A percentile compares a stretch with the other conserved stretches of the same genome.
Conservation (phyloP, 73 alveolate genomes). For the Paramecium tetraurelia region DNA sequence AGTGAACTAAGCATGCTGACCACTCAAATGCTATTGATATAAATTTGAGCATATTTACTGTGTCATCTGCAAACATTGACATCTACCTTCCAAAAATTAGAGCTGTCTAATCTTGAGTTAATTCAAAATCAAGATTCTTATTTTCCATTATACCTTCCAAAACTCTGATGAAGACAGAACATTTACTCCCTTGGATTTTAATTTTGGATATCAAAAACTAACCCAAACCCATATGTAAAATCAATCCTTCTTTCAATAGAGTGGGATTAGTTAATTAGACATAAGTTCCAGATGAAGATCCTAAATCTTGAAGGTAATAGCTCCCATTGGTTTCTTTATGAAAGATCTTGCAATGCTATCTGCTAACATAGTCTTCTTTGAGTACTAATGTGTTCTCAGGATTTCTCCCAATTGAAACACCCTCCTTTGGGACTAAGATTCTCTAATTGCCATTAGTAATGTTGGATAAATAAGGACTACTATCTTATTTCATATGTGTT, state of each 20-base stretch:
- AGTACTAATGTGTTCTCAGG: neutral
- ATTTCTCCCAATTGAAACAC: constrained; percentile 3
- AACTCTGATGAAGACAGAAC: constrained; percentile 9
- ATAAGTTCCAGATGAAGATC: constrained; percentile 49
- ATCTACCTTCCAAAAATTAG: neutral
- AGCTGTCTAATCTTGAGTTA: neutral
- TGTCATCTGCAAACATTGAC: neutral
- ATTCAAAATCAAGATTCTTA: neutral
- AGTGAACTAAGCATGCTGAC: neutral
- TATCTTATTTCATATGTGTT: neutral
- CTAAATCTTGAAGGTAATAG: neutral
- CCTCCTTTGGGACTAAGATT: neutral
- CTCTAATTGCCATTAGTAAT: neutral
- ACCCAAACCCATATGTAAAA: constrained; percentile 31
- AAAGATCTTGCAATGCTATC: constrained; percentile 14
- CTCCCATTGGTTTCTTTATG: neutral
- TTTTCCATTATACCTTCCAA: neutral
- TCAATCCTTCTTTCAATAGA: neutral
- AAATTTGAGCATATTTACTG: neutral
- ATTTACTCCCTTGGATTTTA: neutral
- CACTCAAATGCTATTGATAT: neutral
- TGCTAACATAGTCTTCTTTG: constrained; percentile 26
- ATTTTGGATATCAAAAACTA: neutral
- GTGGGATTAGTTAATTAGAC: neutral
- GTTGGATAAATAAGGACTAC: neutral